phyloP scores from a whole-genome alignment of 2,329 filamentous ascomycete species.

The Cladosporium sp. region DNA sequence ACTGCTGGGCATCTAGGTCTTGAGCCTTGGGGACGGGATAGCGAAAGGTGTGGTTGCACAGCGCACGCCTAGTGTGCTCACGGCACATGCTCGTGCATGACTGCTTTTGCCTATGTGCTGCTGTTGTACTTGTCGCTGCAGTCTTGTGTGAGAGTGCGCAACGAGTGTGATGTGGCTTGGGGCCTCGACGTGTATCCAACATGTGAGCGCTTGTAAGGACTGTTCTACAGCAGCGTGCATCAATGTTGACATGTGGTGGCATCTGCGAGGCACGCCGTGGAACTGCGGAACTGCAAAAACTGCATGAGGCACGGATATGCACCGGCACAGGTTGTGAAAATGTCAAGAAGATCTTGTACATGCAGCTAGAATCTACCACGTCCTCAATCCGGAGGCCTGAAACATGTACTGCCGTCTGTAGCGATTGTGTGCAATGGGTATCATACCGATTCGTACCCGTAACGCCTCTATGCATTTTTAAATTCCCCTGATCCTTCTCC shows the following conservation, averaged over 20 bases:
- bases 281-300: neutral
- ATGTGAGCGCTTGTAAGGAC: neutral
- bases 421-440: slow-evolving; percentile 8
- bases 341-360: neutral
- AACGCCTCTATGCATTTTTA: slow-evolving; percentile 15
- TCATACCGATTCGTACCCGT: neutral
- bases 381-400: neutral
- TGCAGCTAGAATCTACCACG: neutral
- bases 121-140: neutral
- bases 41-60: slow-evolving; percentile 3
- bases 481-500: neutral
- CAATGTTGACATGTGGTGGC: neutral
- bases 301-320: neutral
- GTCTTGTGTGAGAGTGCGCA: neutral
- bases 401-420: neutral
- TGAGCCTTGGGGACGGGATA: neutral
- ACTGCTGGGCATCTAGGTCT: neutral
- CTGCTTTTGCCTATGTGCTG: neutral
- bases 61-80: neutral
- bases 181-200: neutral
- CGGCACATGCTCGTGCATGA: slow-evolving; percentile 1
- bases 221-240: neutral
- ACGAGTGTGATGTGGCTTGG: neutral
- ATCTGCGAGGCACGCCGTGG: neutral
- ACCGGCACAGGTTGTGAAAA: neutral